A percentile compares a stretch with the other conserved stretches of the same genome.
Conservation (phyloP, 441 rosid species). For the Gossypium gossypioides region DNA sequence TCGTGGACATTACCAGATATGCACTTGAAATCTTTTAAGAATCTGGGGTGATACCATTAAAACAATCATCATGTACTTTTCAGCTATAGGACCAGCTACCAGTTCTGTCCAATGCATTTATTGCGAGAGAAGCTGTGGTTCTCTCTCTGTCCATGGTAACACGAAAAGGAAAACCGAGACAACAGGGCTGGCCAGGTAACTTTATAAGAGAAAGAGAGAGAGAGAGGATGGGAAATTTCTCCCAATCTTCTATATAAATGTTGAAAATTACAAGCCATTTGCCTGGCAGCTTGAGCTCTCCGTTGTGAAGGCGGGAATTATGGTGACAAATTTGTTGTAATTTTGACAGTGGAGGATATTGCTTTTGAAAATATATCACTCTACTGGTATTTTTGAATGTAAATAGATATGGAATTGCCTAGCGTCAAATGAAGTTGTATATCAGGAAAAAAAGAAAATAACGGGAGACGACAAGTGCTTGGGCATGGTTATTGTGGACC, state of each 20-base stretch:
- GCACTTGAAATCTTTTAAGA: constrained; percentile 37
- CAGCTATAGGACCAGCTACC: constrained; percentile 14
- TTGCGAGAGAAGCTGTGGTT: not conserved
- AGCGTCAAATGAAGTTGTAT: constrained; percentile 32
- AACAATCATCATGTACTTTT: constrained; percentile 5
- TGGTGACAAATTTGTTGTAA: constrained; percentile 15
- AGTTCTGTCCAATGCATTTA: not conserved
- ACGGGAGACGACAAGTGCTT: constrained; percentile 8
- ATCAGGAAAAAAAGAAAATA: constrained; percentile 1
- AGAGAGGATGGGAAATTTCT: not conserved
- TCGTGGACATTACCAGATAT: constrained; percentile 88
- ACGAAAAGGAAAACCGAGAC: not conserved
- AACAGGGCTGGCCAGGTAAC: constrained; percentile 7
- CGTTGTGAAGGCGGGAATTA: constrained; percentile 12
- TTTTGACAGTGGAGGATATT: constrained; percentile 18
- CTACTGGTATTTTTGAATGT: constrained; percentile 22
- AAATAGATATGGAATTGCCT: constrained; percentile 28
- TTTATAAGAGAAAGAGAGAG: not conserved
- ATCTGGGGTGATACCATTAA: constrained; percentile 35
- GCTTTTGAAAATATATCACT: constrained; percentile 19
- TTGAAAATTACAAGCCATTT: constrained; percentile 2
- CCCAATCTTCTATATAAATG: not conserved
- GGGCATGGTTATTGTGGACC: not conserved
- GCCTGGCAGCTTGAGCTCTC: constrained; percentile 5
- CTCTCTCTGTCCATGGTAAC: not conserved